A percentile compares a stretch with the other conserved stretches of the same genome.
Conservation (phyloP, 2,329 filamentous ascomycete genomes). For the Xylariaceae sp. region DNA sequence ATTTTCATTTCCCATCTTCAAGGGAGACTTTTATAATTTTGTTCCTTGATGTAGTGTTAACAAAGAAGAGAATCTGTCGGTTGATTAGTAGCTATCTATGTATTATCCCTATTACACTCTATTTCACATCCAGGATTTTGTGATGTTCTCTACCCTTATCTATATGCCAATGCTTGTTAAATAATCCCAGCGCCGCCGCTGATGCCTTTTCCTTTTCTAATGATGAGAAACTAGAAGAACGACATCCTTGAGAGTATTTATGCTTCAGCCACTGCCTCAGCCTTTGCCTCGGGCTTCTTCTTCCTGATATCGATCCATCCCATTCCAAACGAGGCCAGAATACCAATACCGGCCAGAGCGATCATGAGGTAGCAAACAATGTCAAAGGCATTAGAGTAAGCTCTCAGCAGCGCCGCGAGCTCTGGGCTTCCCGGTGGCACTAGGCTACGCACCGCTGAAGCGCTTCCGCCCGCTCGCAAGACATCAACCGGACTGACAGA, state of each 20-base stretch:
- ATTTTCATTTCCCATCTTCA: too few relatives aligned
- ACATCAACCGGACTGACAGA: slow-evolving; percentile 35
- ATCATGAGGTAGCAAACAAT: slow-evolving; percentile 40
- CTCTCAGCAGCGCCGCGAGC: slow-evolving; percentile 34
- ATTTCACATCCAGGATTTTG: too few relatives aligned
- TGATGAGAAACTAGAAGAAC: neutral
- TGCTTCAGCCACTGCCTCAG: slow-evolving; percentile 1
- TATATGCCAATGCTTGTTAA: too few relatives aligned
- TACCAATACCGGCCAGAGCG: slow-evolving; percentile 32
- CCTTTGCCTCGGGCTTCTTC: slow-evolving; percentile 26
- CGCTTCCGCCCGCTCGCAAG: slow-evolving; percentile 39
- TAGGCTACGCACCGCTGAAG: slow-evolving; percentile 39
- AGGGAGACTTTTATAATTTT: too few relatives aligned
- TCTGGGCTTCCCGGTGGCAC: slow-evolving; percentile 37
- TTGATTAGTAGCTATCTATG: too few relatives aligned
- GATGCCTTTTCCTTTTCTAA: too few relatives aligned
- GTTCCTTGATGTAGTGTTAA: too few relatives aligned
- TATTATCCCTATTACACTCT: too few relatives aligned
- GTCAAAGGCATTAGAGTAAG: slow-evolving; percentile 37
- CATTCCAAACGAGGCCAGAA: slow-evolving; percentile 38
- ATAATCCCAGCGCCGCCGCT: too few relatives aligned
- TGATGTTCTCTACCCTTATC: too few relatives aligned
- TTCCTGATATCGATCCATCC: slow-evolving; percentile 39
- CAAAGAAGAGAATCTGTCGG: too few relatives aligned
- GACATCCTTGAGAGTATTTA: neutral